A percentile compares a stretch with the other conserved stretches of the same genome.
phyloP scores from a whole-genome alignment of 2,329 filamentous ascomycete genomes.

The Fusarium drepaniforme region DNA sequence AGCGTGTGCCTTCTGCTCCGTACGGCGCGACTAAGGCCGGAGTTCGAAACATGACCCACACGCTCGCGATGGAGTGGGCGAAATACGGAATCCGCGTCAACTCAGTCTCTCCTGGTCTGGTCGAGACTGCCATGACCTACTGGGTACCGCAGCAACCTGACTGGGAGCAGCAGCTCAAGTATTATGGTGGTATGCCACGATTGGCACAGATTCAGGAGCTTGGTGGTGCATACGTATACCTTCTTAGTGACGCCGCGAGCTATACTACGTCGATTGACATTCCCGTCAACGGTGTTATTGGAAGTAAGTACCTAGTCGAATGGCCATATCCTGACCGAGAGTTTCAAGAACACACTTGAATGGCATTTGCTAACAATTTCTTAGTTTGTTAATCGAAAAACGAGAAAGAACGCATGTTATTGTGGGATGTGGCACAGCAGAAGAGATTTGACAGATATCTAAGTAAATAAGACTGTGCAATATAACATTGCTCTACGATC shows the following conservation, averaged over 20 bases:
- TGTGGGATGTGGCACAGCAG: neutral
- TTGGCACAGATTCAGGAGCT: constrained; percentile 66
- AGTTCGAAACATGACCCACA: constrained; percentile 55
- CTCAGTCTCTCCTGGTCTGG: constrained; percentile 58
- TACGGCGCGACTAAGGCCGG: constrained; percentile 61
- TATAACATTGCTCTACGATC: too few species aligned
- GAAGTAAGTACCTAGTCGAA: neutral
- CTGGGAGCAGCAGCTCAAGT: constrained; percentile 68
- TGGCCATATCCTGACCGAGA: too few species aligned
- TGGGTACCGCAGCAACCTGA: constrained; percentile 65
- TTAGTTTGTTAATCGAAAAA: neutral
- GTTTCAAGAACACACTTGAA: too few species aligned
- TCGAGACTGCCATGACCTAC: constrained; percentile 61
- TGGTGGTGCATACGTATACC: constrained; percentile 68
- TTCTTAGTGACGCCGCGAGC: constrained; percentile 63
- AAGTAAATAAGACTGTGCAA: too few species aligned
- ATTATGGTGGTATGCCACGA: constrained; percentile 68
- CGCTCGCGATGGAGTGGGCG: constrained; percentile 62
- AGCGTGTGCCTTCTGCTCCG: constrained; percentile 55
- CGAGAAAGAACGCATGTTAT: neutral
- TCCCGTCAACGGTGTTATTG: constrained; percentile 45
- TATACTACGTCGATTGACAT: constrained; percentile 65
- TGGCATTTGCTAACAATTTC: neutral
- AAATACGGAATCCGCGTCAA: constrained; percentile 61
- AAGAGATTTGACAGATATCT: neutral